These are phyloP conservation scores for Fusarium equiseti DNA, from an alignment of 2,329 filamentous ascomycete genomes.

Conservation along the genomic window DNA sequence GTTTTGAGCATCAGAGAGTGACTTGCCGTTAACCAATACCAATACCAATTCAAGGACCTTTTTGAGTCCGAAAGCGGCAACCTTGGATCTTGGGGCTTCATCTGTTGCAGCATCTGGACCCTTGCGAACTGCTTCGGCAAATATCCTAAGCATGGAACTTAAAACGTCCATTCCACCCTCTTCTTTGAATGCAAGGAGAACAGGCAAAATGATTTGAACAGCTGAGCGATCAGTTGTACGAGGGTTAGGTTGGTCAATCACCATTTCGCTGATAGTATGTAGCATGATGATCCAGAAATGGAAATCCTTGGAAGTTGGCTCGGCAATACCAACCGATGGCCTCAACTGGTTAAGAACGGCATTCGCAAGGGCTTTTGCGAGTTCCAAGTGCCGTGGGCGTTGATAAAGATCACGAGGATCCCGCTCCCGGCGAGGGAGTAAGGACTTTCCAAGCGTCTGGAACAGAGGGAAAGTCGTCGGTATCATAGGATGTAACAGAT, in stretches of 20 bases:
- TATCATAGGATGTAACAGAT: conserved; percentile 82
- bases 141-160: conserved; percentile 77
- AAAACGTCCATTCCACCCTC: conserved; percentile 80
- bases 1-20: conserved; percentile 80
- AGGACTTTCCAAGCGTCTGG: conserved; percentile 83
- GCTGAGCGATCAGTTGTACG: conserved; percentile 63
- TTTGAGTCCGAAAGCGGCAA: conserved; percentile 73
- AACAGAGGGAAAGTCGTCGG: conserved; percentile 86
- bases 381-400: conserved; percentile 65
- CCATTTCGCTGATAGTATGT: conserved; percentile 80
- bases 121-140: conserved; percentile 57
- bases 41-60: conserved; percentile 87
- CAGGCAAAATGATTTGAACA: conserved; percentile 74
- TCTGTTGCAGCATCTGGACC: conserved; percentile 58
- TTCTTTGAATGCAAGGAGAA: conserved; percentile 89
- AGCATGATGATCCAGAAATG: conserved; percentile 87
- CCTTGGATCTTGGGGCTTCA: conserved; percentile 60
- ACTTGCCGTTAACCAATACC: conserved; percentile 80
- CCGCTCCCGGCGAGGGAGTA: conserved; percentile 77
- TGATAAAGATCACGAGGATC: conserved; percentile 69
- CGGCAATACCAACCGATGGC: conserved; percentile 56
- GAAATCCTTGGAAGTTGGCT: conserved; percentile 72
- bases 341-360: conserved; percentile 77
- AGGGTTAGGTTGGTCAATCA: conserved; percentile 72
- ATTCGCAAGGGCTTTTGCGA: conserved; percentile 76